Conservation (phyloP, 2,329 filamentous ascomycete genomes). For the Fusarium keratoplasticum region DNA sequence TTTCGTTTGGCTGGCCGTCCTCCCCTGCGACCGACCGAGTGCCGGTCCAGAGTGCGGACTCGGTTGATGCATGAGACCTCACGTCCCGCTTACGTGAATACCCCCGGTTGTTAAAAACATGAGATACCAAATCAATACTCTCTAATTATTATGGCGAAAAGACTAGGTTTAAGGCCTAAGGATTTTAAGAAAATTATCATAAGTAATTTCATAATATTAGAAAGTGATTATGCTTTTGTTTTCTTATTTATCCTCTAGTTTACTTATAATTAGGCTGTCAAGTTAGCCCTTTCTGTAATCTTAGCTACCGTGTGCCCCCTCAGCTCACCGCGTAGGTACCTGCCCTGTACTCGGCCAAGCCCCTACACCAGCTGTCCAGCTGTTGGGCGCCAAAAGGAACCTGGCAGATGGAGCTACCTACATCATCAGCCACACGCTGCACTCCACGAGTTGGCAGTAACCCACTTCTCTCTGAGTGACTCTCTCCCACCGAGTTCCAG, state of each 20-base stretch:
- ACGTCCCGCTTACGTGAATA: background rate
- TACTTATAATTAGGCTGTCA: too few relatives aligned
- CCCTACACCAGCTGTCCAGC: background rate
- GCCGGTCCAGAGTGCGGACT: background rate
- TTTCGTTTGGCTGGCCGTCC: slow-evolving; percentile 32
- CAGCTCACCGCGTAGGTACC: background rate
- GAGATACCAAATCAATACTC: too few relatives aligned
- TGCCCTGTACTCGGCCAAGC: background rate
- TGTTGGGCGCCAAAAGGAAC: slow-evolving; percentile 1
- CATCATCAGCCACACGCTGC: slow-evolving; percentile 46
- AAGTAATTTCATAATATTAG: too few relatives aligned
- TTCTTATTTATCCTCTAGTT: too few relatives aligned
- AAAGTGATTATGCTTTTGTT: too few relatives aligned
- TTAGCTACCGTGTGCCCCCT: background rate
- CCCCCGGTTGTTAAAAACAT: background rate
- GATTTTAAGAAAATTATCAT: too few relatives aligned
- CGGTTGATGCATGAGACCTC: background rate
- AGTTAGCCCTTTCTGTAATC: too few relatives aligned
- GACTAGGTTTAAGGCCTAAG: too few relatives aligned
- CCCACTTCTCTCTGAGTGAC: background rate
- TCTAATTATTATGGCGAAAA: too few relatives aligned
- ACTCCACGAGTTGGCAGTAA: slow-evolving; percentile 10
- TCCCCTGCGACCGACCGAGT: slow-evolving; percentile 3
- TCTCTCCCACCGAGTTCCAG: slow-evolving; percentile 17
- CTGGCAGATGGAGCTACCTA: slow-evolving; percentile 34